A percentile compares a stretch with the other conserved stretches of the same genome.
Evolutionary conservation across 2,329 filamentous ascomycete species (phyloP).

Genomic region (Microcera coccophila): DNA sequence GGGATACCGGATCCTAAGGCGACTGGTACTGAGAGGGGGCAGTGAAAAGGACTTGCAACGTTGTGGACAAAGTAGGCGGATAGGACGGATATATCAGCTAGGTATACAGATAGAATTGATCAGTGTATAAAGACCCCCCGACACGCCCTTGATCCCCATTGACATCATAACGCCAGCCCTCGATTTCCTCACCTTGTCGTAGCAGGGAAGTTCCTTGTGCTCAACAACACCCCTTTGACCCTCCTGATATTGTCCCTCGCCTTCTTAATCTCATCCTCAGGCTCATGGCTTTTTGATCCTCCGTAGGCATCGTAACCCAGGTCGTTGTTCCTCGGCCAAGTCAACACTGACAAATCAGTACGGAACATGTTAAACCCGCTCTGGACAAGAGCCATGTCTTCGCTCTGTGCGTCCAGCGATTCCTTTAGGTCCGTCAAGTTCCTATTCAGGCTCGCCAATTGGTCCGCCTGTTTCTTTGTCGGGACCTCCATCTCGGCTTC

Average conservation of each 20-base stretch:
- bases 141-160: too few species aligned
- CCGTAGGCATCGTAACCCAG: constrained; percentile 41
- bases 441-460: constrained; percentile 41
- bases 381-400: constrained; percentile 49
- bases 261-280: constrained; percentile 67
- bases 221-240: constrained; percentile 75
- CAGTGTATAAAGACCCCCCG: too few species aligned
- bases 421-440: constrained; percentile 42
- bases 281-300: constrained; percentile 45
- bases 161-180: neutral
- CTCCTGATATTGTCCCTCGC: constrained; percentile 72
- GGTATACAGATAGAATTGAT: too few species aligned
- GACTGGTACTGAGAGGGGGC: too few species aligned
- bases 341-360: constrained; percentile 62
- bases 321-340: constrained; percentile 40
- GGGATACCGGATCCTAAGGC: constrained; percentile 25
- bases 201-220: constrained; percentile 65
- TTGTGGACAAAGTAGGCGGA: too few species aligned
- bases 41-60: too few species aligned
- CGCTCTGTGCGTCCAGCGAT: constrained; percentile 42
- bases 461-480: constrained; percentile 38
- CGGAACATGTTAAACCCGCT: constrained; percentile 55
- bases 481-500: constrained; percentile 22
- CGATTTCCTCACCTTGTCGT: neutral
- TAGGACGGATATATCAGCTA: too few species aligned